Evolutionary conservation across 495 filamentous ascomycete species (phyloP).

Genomic region (Annulohypoxylon stygium): DNA sequence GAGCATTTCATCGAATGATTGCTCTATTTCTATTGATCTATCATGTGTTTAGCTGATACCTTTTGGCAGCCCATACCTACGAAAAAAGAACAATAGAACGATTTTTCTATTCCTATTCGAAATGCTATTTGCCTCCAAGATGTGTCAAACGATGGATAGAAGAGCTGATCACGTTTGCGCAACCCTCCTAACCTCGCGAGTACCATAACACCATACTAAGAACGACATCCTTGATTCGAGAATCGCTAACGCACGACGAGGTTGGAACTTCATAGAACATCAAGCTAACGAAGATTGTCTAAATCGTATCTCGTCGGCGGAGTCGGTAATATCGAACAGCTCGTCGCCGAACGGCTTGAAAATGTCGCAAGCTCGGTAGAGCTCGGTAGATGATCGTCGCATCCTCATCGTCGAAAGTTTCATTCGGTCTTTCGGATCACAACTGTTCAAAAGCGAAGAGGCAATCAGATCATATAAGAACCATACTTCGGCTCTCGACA

Average conservation of each 20-base stretch:
- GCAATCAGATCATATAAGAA: neutral
- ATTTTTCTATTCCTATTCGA: neutral
- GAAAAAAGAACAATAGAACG: neutral
- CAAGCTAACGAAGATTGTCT: no score
- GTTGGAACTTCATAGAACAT: no score
- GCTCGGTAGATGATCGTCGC: neutral
- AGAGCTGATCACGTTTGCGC: neutral
- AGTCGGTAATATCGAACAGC: neutral
- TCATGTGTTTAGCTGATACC: neutral
- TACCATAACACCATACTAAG: neutral
- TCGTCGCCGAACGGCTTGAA: neutral
- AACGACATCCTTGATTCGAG: neutral
- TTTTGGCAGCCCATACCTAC: neutral
- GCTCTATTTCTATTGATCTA: neutral
- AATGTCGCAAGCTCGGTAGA: neutral
- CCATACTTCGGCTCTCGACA: neutral
- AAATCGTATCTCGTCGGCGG: neutral
- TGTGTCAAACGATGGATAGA: neutral
- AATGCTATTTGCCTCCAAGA: neutral
- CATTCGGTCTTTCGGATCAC: neutral
- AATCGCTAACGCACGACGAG: neutral
- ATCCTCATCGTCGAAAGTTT: neutral
- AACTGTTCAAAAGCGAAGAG: neutral
- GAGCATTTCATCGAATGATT: neutral
- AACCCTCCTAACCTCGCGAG: no score